These are phyloP conservation scores for Cercospora sp. DNA, from an alignment of 2,329 filamentous ascomycete genomes.

Conservation along the genomic window DNA sequence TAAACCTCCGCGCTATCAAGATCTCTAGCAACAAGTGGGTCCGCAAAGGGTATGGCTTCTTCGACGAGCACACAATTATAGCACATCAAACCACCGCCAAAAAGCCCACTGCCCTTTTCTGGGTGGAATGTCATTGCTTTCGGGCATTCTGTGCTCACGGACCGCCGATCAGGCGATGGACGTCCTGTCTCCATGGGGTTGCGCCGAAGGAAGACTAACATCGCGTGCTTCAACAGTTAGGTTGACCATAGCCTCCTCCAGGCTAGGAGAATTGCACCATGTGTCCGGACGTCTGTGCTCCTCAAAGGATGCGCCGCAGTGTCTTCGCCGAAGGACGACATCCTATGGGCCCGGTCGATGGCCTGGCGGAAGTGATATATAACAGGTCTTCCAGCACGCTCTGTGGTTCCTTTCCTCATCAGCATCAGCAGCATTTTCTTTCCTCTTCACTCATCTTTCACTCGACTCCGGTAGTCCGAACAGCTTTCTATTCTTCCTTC, in stretches of 20 bases:
- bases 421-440: conserved; percentile 1
- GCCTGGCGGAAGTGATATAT: not conserved
- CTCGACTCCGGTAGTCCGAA: conserved; percentile 2
- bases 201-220: not conserved
- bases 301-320: not conserved
- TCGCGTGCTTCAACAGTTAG: not conserved
- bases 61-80: not conserved
- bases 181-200: not conserved
- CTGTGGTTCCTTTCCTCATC: not conserved
- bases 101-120: not conserved
- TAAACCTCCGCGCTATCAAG: not conserved
- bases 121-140: not conserved
- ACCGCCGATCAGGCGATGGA: not conserved
- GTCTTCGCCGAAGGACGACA: not conserved
- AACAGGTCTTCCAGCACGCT: not conserved
- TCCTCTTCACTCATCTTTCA: conserved; percentile 1
- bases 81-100: not conserved
- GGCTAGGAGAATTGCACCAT: not conserved
- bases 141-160: not conserved
- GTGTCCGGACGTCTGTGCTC: not conserved
- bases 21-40: not conserved
- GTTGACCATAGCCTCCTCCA: not conserved
- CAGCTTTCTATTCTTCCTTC: conserved; percentile 2
- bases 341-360: not conserved
- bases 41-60: not conserved